A percentile compares a stretch with the other conserved stretches of the same genome.
Evolutionary conservation across 345 rosid genomes (phyloP).

Genomic region (Arabidopsis arenosa): DNA sequence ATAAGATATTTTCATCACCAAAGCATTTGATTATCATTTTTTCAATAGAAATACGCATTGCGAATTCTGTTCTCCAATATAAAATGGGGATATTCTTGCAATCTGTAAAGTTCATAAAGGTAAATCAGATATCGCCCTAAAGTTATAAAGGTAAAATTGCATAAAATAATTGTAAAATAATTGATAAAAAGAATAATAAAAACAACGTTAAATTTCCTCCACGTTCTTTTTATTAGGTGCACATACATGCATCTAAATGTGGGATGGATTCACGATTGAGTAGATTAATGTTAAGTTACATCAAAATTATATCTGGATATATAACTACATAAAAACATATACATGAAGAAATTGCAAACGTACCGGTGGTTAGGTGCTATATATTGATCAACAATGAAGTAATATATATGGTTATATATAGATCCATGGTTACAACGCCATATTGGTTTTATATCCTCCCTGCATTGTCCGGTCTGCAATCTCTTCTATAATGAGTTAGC

Average conservation of each 20-base stretch:
- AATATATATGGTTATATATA: conserved; percentile 2
- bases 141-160: neutral
- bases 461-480: conserved; percentile 19
- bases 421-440: conserved; percentile 11
- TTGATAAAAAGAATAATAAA: neutral
- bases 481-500: conserved; percentile 31
- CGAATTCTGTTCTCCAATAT: conserved; percentile 19
- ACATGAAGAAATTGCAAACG: conserved; percentile 5
- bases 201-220: conserved; percentile 1
- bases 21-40: neutral
- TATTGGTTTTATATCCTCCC: neutral
- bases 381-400: conserved; percentile 11
- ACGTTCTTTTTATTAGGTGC: conserved; percentile 26
- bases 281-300: conserved; percentile 31
- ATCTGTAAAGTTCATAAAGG: conserved; percentile 30
- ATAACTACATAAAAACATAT: conserved; percentile 2
- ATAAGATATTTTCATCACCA: neutral
- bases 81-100: conserved; percentile 16
- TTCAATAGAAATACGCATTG: neutral
- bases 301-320: conserved; percentile 32
- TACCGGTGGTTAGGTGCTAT: conserved; percentile 7
- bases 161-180: neutral
- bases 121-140: conserved; percentile 14
- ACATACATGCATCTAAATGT: conserved; percentile 36
- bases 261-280: conserved; percentile 10